Conservation (phyloP, 2,329 filamentous ascomycete genomes). For the Colletotrichum tropicicola region DNA sequence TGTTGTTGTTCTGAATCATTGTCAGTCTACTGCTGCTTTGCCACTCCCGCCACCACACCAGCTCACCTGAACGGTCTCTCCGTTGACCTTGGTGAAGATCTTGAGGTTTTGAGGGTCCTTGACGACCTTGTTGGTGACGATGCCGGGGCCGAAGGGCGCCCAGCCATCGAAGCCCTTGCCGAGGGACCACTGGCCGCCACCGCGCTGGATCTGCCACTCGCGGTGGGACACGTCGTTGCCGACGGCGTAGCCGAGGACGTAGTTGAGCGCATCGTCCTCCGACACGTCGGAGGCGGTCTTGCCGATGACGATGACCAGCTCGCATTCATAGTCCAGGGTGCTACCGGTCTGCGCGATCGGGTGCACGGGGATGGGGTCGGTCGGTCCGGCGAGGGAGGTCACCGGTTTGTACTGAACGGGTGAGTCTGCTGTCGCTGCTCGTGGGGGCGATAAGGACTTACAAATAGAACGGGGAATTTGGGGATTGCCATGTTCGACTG, state of each 20-base stretch:
- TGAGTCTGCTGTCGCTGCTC: background rate
- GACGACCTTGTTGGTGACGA: slow-evolving; percentile 66
- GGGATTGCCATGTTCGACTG: slow-evolving; percentile 73
- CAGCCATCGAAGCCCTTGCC: slow-evolving; percentile 82
- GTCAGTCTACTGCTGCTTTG: slow-evolving; percentile 5
- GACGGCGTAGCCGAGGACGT: slow-evolving; percentile 78
- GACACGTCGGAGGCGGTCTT: slow-evolving; percentile 72
- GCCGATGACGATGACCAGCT: slow-evolving; percentile 78
- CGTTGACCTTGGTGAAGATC: slow-evolving; percentile 69
- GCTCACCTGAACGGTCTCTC: slow-evolving; percentile 60
- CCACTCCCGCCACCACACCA: too few species aligned
- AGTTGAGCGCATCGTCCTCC: slow-evolving; percentile 72
- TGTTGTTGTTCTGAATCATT: slow-evolving; percentile 55
- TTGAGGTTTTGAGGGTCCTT: slow-evolving; percentile 64
- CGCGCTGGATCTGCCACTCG: slow-evolving; percentile 76
- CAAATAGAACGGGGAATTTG: slow-evolving; percentile 76
- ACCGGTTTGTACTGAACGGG: slow-evolving; percentile 68
- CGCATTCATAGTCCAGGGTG: slow-evolving; percentile 83
- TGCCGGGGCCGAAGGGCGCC: slow-evolving; percentile 78
- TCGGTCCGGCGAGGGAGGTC: slow-evolving; percentile 71
- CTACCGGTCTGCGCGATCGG: slow-evolving; percentile 69
- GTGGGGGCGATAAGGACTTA: slow-evolving; percentile 42
- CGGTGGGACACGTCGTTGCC: slow-evolving; percentile 85
- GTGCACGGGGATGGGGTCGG: slow-evolving; percentile 73
- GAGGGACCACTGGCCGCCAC: slow-evolving; percentile 75